Evolutionary conservation across 495 filamentous ascomycete species (phyloP), one percentile per base, ranked within the genome.

Genomic region (Daldinia loculata): DNA sequence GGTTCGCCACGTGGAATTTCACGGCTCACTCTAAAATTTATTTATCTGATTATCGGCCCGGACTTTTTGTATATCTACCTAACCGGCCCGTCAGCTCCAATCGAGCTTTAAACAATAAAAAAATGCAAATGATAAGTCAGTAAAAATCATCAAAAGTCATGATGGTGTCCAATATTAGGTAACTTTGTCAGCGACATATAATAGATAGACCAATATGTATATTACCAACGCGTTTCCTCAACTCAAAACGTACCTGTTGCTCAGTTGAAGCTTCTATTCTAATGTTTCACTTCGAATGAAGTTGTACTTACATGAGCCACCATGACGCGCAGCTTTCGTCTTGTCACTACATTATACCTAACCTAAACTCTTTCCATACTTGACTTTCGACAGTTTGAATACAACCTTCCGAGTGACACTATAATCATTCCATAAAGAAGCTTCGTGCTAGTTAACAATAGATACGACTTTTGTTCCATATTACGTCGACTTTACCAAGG

Each of bases 1-100:
- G n/a, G n/a, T n/a, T 45, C 17, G 56, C 70, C 70, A 72, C 70
- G 70, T 72, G 70, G 70, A 51, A 43, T 48, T 19, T 63, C 53
- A 43, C 59, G 55, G 63, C 56, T 67, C 26, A 51, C 22, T 52
- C 6, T n/a, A 6, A 57, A 43, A 48, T 19, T 36, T 36, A 64
- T 53, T 5, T 61, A 62, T 61, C 39, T 27, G 58, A 63, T 67
- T 17, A 5, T 63, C 63, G 55, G 52, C 43, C 52, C 36, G 52
- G 29, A 43, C 19, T 4, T 57, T 36, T 34, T 30, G 8, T 57
- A 39, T 34, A 48, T 24, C 14, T 48, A 48, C 43, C 43, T 24
- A 22, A 48, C 19, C 19, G 11, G 4, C 43, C 19, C 17, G 19
- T 48, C 43, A 1, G 43, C 43, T 48, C 43, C 43, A 48, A 48